Base-by-base conservation (phyloP, 306 rosid species). In the Cicer chorassanicum region DNA sequence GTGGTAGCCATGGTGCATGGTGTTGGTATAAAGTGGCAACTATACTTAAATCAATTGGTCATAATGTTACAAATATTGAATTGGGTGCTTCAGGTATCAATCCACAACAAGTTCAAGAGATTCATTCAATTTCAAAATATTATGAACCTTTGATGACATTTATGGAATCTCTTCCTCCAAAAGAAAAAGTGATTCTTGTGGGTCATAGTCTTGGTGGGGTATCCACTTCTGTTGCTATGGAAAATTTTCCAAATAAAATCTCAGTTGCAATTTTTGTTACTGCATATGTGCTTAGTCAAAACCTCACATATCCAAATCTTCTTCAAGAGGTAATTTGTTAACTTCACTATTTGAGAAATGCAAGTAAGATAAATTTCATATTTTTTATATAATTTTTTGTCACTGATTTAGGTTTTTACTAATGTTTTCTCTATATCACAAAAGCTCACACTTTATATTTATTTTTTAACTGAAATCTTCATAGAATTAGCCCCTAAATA, bases 1-100 rank as follows among this genome's bases (percentile, higher is more conserved):
- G 91, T 1, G 40, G n/a, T 14, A 41, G 89, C 70, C 86, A 83
- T 43, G 91, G 88, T 15, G 84, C 89, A n/a, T 88, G 91, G 91
- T 79, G 88, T 9, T 88, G 89, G 89, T 85, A 78, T 72, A 88
- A 83, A 74, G 80, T 87, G 4, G 66, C 68, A 8, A 24, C 78
- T 40, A 62, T 81, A 8, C 68, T 88, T 60, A 78, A 65, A 53
- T 24, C 74, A 0, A 36, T 18, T 2, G 83, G 89, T 9, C 89
- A 85, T 63, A 77, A 78, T 4, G 88, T 50, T 56, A 85, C 88
- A 0, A 77, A 85, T 8, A 7, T 83, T 54, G 91, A 88, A 49
- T 73, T 88, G 42, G 82, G 50, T 46, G 87, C 83, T 61, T 65
- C 80, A 6, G 89, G 89, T 5, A 68, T 87, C 73, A 57, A 83